These are phyloP conservation scores for Fusarium anthophilum DNA, from an alignment of 2,329 filamentous ascomycete genomes.

Conservation along the genomic window DNA sequence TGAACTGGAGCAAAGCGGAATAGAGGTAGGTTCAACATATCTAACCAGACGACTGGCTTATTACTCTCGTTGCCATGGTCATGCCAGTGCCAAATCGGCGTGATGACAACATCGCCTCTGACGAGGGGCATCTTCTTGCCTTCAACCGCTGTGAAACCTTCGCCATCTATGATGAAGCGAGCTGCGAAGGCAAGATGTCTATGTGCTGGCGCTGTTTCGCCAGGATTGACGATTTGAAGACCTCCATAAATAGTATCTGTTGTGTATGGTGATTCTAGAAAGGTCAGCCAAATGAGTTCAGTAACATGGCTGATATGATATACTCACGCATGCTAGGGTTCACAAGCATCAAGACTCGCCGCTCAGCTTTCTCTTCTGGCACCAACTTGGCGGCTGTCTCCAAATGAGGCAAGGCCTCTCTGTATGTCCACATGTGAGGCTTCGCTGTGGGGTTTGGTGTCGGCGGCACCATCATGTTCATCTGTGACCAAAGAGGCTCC, in stretches of 20 bases:
- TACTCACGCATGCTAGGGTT: slow-evolving; percentile 59
- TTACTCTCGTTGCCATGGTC: slow-evolving; percentile 68
- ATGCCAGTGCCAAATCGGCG: slow-evolving; percentile 68
- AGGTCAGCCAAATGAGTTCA: neutral
- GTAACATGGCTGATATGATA: no score
- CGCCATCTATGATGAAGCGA: slow-evolving; percentile 67
- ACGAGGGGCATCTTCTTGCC: slow-evolving; percentile 61
- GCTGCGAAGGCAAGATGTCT: slow-evolving; percentile 65
- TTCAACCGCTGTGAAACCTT: slow-evolving; percentile 66
- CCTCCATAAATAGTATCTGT: slow-evolving; percentile 64
- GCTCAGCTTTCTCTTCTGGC: slow-evolving; percentile 52
- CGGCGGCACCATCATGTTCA: slow-evolving; percentile 57
- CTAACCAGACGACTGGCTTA: slow-evolving; percentile 66
- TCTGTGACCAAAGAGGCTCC: slow-evolving; percentile 59
- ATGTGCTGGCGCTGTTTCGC: slow-evolving; percentile 64
- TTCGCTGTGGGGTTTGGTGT: slow-evolving; percentile 54
- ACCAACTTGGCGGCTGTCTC: slow-evolving; percentile 48
- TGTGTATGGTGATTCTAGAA: slow-evolving; percentile 56
- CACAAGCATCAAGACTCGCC: slow-evolving; percentile 54
- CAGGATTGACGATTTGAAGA: slow-evolving; percentile 65
- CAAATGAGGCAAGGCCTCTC: slow-evolving; percentile 48
- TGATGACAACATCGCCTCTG: slow-evolving; percentile 65
- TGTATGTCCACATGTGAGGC: slow-evolving; percentile 53
- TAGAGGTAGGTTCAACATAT: slow-evolving; percentile 63
- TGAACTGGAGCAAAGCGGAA: slow-evolving; percentile 62